Evolutionary conservation across 768 basidiomycete genomes (phyloP), one percentile per base, ranked within the genome.

Genomic region (Suillus paluster): DNA sequence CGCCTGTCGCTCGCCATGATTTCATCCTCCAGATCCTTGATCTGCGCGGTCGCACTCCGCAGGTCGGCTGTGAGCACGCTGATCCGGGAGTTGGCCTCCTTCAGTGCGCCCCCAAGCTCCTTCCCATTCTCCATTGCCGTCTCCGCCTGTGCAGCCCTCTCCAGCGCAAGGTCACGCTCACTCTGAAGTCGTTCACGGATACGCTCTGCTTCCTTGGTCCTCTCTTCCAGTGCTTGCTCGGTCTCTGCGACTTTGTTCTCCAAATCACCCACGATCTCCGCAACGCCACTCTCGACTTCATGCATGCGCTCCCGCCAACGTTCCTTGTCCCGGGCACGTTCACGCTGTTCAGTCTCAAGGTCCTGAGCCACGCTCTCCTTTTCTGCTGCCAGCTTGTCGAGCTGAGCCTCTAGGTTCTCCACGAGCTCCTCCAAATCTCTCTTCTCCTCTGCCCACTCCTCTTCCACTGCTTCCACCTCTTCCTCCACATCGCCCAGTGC

Each of bases 401-500:
- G 72, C 59, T 77, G 76, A 33, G 66, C 68, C 34, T 66, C 66
- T 59, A 72, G 66, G 48, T 68, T 70, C 50, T 81, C 78, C 10
- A 85, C 71, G 57, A 86, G 79, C 7, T 77, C 79, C 64, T 81
- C 83, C 45, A 86, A 75, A 23, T 77, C 78, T 3, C 85, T 83
- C 71, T 84, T 90, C 71, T 92, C 90, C 63, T 90, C 90, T 33
- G 85, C 76, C 89, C 89, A 91, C 12, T 79, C 84, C 65, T 92
- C 90, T 1, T 79, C 87, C 52, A 71, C 76, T n/a, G n/a, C n/a
- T n/a, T n/a, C n/a, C 12, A 81, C 79, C 60, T 90, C 87, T 67
- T 92, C 91, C 44, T 80, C 80, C 1, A 91, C 86, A 63, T 86
- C 80, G 5, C 85, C 86, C 63, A 91, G 68, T 1, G 79, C 75